Evolutionary conservation across 768 basidiomycete genomes (phyloP).

Genomic region (Cyclocybe aegerita): DNA sequence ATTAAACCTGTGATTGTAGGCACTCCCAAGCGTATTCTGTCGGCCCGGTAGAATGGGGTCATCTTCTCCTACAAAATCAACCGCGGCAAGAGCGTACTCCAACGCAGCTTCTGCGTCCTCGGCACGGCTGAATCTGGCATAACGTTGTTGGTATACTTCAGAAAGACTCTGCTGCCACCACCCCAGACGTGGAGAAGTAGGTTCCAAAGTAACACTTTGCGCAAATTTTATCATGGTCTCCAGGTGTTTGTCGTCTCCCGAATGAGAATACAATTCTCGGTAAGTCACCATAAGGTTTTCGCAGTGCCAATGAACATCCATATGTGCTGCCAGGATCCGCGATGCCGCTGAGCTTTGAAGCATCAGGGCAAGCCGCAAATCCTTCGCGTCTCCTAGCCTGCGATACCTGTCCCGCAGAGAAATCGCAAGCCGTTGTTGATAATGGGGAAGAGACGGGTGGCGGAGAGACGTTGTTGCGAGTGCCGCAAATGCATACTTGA

Average conservation of each 20-base stretch:
- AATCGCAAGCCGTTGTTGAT: conserved; percentile 14
- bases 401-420: conserved; percentile 9
- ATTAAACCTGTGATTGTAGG: conserved; percentile 1
- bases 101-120: conserved; percentile 4
- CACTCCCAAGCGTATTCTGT: neutral
- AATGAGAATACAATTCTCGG: neutral
- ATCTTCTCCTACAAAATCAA: neutral
- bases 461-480: conserved; percentile 7
- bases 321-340: conserved; percentile 1
- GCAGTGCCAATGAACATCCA: conserved; percentile 13
- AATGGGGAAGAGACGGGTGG: conserved; percentile 14
- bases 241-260: conserved; percentile 7
- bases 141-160: conserved; percentile 3
- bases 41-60: conserved; percentile 1
- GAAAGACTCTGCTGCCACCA: conserved; percentile 9
- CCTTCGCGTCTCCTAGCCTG: neutral
- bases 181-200: neutral
- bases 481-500: conserved; percentile 8
- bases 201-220: neutral
- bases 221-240: conserved; percentile 8
- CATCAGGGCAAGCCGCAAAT: conserved; percentile 8
- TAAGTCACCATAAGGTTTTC: conserved; percentile 3
- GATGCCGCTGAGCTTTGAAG: conserved; percentile 12
- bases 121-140: neutral
- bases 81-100: neutral